Evolutionary conservation across 257 asterid genomes (phyloP).

Genomic region (Lavandula angustifolia): DNA sequence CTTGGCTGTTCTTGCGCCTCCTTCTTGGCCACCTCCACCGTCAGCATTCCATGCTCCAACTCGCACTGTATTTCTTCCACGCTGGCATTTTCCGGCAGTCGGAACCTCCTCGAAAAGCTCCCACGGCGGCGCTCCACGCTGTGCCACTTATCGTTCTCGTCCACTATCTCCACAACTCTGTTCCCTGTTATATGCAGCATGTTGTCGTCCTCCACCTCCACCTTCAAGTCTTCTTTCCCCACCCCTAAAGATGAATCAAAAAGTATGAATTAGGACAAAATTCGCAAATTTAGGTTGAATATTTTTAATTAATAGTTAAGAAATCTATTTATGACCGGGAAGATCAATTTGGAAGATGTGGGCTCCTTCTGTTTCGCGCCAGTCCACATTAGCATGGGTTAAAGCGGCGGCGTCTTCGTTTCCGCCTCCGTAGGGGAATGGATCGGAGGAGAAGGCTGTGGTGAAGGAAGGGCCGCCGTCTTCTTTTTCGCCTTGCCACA

Average conservation of each 20-base stretch:
- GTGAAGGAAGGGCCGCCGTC: slow-evolving; percentile 29
- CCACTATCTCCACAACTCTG: slow-evolving; percentile 36
- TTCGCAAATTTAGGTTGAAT: too few relatives aligned
- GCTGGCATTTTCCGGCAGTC: slow-evolving; percentile 41
- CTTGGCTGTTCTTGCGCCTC: slow-evolving; percentile 21
- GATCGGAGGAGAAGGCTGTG: slow-evolving; percentile 34
- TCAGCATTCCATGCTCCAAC: slow-evolving; percentile 39
- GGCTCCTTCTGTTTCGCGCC: slow-evolving; percentile 43
- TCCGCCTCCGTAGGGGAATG: slow-evolving; percentile 28
- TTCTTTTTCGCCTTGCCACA: slow-evolving; percentile 32
- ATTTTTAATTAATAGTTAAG: too few relatives aligned
- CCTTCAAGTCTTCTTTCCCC: slow-evolving; percentile 42
- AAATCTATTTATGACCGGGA: too few relatives aligned
- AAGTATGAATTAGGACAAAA: neutral
- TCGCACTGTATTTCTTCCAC: slow-evolving; percentile 36
- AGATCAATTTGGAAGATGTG: slow-evolving; percentile 50
- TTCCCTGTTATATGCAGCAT: slow-evolving; percentile 36
- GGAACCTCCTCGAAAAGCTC: slow-evolving; percentile 36
- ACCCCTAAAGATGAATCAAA: slow-evolving; percentile 35
- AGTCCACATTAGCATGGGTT: slow-evolving; percentile 42
- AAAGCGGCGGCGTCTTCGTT: slow-evolving; percentile 33
- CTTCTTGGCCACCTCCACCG: slow-evolving; percentile 36
- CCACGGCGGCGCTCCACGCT: slow-evolving; percentile 39
- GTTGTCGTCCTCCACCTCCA: slow-evolving; percentile 41
- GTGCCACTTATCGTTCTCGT: slow-evolving; percentile 40